Base-by-base conservation (phyloP, 2,329 filamentous ascomycete species). In the Trichophyton benhamiae region DNA sequence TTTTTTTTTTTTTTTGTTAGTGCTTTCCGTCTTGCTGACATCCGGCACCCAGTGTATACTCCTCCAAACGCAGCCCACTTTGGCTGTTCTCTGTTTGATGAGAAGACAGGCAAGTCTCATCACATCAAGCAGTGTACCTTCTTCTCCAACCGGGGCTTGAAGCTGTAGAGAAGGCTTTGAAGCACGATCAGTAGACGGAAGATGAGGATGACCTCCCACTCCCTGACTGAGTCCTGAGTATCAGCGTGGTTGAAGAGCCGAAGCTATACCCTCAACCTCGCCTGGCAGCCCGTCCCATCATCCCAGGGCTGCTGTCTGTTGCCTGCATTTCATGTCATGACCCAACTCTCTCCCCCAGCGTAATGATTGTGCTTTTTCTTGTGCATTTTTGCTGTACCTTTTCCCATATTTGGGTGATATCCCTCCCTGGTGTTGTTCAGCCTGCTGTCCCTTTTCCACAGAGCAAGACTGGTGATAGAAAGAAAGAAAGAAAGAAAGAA, bases 1-100 rank as follows among this genome's bases (percentile, higher is more conserved):
- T n/a, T n/a, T n/a, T n/a, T n/a, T n/a, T n/a, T n/a, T 36, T 3
- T 36, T 38, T 4, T 30, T 6, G 27, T 6, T 30, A 7, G 27
- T 30, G 13, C 11, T 1, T 11, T 11, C 33, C 2, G 8, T 13
- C 33, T 11, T 46, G 20, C 49, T 58, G 5, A 13, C 49, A 46
- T 65, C 22, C n/a, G 20, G 25, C 17, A 49, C 30, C 44, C 63
- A 81, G 79, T 95, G 63, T 94, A 94, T 71, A 92, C 89, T 13
- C 91, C 91, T 41, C 91, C 91, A 2, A 95, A 96, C 69, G 91
- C 92, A 42, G 89, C 89, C 42, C 87, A 83, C 63, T 83, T 84
- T 63, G 91, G 91, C 25, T 95, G 89, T 73, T 82, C 89, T 69
- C 84, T 92, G 70, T 96, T 92, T 72, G 83, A 92, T 68, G 82